A percentile compares a stretch with the other conserved stretches of the same genome.
phyloP scores from a whole-genome alignment of 441 rosid genomes.

The Populus hybrid region DNA sequence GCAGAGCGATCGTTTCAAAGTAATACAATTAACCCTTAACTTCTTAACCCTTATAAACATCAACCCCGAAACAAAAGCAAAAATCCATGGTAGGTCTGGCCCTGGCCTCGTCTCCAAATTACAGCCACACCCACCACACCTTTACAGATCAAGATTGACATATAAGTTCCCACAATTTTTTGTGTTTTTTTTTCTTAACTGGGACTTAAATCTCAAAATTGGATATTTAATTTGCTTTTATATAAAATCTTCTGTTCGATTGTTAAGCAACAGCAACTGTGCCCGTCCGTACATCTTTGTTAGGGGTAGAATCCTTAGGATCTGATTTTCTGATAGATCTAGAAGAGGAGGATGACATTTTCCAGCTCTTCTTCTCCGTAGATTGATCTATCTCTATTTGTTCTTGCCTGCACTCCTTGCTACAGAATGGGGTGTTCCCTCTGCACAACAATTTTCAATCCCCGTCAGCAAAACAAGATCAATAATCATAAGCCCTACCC shows the following conservation, averaged over 20 bases:
- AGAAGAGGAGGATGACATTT: constrained; percentile 34
- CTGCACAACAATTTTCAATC: constrained; percentile 28
- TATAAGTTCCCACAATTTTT: not conserved
- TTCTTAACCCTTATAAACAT: not conserved
- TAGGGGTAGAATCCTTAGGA: constrained; percentile 29
- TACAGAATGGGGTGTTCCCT: constrained; percentile 88
- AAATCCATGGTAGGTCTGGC: not conserved
- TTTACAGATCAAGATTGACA: not conserved
- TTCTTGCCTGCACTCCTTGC: constrained; percentile 86
- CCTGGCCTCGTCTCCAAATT: not conserved
- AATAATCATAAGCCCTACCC: not conserved
- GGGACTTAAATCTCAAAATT: not conserved
- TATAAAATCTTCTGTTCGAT: not conserved
- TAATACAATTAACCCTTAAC: not conserved
- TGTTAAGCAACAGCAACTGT: constrained; percentile 51
- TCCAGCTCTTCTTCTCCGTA: constrained; percentile 52
- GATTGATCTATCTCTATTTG: constrained; percentile 80
- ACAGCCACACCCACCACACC: not conserved
- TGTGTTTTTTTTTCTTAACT: not conserved
- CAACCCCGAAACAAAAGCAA: not conserved
- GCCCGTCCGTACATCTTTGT: constrained; percentile 37
- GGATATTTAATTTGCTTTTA: not conserved
- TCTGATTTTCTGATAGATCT: constrained; percentile 43
- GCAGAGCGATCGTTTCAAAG: not conserved
- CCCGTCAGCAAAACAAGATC: not conserved